phyloP scores from a whole-genome alignment of 2,329 filamentous ascomycete species.

The Pseudocercospora musae region DNA sequence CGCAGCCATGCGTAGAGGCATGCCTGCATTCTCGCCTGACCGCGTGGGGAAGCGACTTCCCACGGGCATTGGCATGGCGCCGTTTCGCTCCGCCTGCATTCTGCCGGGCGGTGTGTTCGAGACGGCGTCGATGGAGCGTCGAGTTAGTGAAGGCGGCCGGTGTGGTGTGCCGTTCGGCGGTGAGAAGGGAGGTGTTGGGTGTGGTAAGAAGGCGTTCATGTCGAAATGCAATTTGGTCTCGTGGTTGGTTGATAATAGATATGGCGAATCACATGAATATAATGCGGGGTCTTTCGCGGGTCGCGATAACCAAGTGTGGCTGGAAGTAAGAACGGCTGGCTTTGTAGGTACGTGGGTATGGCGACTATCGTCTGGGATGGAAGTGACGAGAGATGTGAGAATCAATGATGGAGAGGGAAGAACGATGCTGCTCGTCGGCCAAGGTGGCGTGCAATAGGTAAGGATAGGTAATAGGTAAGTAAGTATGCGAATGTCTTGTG shows the following conservation, averaged over 20 bases:
- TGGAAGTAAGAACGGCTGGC: background rate
- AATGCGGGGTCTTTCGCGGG: conserved; percentile 5
- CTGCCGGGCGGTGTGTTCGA: conserved; percentile 17
- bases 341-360: background rate
- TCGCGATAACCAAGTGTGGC: conserved; percentile 1
- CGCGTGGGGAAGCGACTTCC: conserved; percentile 19
- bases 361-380: background rate
- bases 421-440: background rate
- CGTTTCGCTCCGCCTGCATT: conserved; percentile 28
- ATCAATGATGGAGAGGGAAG: background rate
- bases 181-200: conserved; percentile 6
- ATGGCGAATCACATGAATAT: conserved; percentile 13
- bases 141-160: conserved; percentile 9
- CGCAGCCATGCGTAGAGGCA: conserved; percentile 37
- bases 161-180: conserved; percentile 10
- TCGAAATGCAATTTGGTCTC: conserved; percentile 12
- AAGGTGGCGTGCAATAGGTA: too few species aligned
- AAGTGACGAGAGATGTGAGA: background rate
- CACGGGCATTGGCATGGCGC: conserved; percentile 30
- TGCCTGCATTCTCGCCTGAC: conserved; percentile 14
- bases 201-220: conserved; percentile 16
- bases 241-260: conserved; percentile 8
- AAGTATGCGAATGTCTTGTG: background rate
- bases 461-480: too few species aligned
- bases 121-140: conserved; percentile 22